phyloP scores from a whole-genome alignment of 768 basidiomycete genomes.

The Rhodotorula taiwanensis region DNA sequence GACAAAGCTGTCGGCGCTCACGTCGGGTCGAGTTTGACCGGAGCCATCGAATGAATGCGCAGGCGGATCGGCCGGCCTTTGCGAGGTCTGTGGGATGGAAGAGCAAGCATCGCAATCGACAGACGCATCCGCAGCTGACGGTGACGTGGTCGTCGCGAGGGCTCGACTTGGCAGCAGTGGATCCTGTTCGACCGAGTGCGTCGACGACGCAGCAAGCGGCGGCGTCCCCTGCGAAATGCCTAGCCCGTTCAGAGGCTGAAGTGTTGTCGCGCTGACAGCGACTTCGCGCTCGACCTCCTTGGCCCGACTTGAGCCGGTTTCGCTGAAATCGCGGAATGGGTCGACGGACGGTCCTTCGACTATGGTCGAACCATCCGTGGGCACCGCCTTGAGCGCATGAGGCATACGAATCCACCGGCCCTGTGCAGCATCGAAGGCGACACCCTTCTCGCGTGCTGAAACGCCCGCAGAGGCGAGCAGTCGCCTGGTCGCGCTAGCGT shows the following conservation, averaged over 20 bases:
- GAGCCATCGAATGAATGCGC: no score
- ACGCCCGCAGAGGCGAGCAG: slow-evolving; percentile 37
- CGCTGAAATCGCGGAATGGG: slow-evolving; percentile 25
- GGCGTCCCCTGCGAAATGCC: slow-evolving; percentile 35
- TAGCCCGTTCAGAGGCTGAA: slow-evolving; percentile 26
- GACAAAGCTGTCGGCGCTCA: slow-evolving; percentile 43
- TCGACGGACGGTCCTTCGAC: slow-evolving; percentile 31
- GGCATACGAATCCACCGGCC: slow-evolving; percentile 44
- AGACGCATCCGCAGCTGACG: no score
- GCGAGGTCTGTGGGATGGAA: no score
- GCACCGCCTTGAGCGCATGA: slow-evolving; percentile 30
- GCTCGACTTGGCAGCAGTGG: no score
- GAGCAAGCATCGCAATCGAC: no score
- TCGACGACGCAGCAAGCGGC: no score
- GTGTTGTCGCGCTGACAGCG: neutral
- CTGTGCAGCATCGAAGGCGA: slow-evolving; percentile 44
- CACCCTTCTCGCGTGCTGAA: slow-evolving; percentile 39
- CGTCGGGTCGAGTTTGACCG: no score
- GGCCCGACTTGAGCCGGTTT: slow-evolving; percentile 9
- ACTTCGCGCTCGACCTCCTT: neutral
- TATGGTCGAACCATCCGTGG: slow-evolving; percentile 25
- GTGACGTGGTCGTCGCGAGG: no score
- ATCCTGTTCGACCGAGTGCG: no score
- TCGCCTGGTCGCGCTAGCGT: slow-evolving; percentile 39
- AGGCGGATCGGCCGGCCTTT: no score